phyloP scores from a whole-genome alignment of 345 rosid species.

The Murraya paniculata region DNA sequence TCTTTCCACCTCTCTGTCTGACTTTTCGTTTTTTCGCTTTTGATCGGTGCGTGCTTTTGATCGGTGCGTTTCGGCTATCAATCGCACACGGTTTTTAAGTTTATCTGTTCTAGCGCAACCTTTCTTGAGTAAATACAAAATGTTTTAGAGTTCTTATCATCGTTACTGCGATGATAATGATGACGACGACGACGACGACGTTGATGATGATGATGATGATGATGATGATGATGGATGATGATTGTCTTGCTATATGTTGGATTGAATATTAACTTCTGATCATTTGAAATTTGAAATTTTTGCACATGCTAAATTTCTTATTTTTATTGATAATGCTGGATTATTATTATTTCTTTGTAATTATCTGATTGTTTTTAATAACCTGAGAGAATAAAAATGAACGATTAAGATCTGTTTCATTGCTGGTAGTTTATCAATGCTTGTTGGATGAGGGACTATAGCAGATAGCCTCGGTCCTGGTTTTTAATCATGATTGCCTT shows the following conservation, averaged over 20 bases:
- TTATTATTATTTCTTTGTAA: background rate
- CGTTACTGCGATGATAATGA: background rate
- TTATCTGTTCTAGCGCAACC: background rate
- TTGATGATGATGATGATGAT: background rate
- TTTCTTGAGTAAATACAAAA: background rate
- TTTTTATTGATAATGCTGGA: background rate
- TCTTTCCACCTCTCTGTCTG: background rate
- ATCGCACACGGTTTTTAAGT: background rate
- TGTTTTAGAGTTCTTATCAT: background rate
- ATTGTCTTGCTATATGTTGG: no score
- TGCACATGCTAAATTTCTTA: background rate
- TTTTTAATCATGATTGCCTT: slow-evolving; percentile 24
- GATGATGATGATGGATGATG: background rate
- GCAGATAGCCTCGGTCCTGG: slow-evolving; percentile 14
- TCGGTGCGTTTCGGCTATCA: slow-evolving; percentile 2
- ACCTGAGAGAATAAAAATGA: background rate
- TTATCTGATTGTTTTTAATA: background rate
- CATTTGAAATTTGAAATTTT: background rate
- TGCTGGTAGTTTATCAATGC: background rate
- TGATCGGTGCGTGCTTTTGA: slow-evolving; percentile 20
- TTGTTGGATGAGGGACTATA: slow-evolving; percentile 18
- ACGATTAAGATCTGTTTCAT: background rate
- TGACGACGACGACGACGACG: background rate
- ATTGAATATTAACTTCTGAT: background rate
- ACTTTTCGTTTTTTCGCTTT: background rate